These are phyloP conservation scores for Candida schatavii DNA, from an alignment of 805 yeast genomes.

Conservation along the genomic window DNA sequence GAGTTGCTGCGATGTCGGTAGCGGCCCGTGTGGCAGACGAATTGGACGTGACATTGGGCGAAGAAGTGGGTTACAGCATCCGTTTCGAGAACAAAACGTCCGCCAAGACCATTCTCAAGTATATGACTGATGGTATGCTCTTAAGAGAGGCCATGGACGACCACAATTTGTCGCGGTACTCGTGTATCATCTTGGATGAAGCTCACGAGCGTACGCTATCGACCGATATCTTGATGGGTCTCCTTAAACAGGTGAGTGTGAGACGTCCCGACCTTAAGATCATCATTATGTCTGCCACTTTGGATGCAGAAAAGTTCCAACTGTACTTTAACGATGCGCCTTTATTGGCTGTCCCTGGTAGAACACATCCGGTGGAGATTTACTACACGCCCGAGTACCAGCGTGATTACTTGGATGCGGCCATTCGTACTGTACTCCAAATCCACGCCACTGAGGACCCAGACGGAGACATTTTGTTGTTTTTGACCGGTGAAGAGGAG, in stretches of 20 bases:
- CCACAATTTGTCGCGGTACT: conserved; percentile 72
- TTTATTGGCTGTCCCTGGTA: conserved; percentile 92
- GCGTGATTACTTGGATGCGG: conserved; percentile 91
- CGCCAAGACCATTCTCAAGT: conserved; percentile 77
- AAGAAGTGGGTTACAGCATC: conserved; percentile 92
- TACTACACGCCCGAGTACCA: conserved; percentile 97
- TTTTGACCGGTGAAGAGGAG: conserved; percentile 95
- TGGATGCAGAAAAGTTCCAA: conserved; percentile 96
- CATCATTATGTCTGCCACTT: conserved; percentile 95
- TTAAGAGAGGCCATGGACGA: conserved; percentile 97
- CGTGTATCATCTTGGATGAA: conserved; percentile 92
- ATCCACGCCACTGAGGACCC: conserved; percentile 97
- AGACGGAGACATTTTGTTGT: conserved; percentile 83
- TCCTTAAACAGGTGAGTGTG: conserved; percentile 73
- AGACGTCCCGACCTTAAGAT: conserved; percentile 87
- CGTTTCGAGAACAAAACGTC: conserved; percentile 91
- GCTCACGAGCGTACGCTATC: conserved; percentile 98
- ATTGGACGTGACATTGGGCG: conserved; percentile 89
- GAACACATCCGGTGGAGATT: conserved; percentile 96
- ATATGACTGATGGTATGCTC: conserved; percentile 99
- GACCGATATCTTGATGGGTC: conserved; percentile 95
- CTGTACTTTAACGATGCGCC: conserved; percentile 88
- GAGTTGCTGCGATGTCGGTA: conserved; percentile 99
- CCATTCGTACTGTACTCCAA: conserved; percentile 91
- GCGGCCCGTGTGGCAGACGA: conserved; percentile 97